Conservation (phyloP, 208 protist genomes). For the Acanthamoeba healyi region DNA sequence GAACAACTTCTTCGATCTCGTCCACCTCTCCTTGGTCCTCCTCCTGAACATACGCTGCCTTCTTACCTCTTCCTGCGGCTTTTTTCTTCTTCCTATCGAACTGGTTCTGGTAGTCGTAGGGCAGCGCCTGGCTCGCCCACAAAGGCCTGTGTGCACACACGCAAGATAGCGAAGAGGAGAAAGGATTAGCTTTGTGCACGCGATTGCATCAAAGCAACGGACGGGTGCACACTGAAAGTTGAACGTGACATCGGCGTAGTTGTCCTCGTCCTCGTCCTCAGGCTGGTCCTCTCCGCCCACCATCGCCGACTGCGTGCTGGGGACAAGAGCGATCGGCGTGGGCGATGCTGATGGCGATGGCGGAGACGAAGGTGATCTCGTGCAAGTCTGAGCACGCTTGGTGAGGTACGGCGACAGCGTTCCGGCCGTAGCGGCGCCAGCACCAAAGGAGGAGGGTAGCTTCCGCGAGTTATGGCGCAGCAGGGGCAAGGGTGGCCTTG, state of each 20-base stretch:
- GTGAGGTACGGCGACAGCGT: background rate
- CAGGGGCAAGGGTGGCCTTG: background rate
- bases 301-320: background rate
- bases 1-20: background rate
- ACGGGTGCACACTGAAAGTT: background rate
- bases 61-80: background rate
- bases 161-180: background rate
- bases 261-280: conserved; percentile 3
- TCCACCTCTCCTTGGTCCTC: background rate
- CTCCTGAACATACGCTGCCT: background rate
- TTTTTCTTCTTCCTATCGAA: conserved; percentile 29
- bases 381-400: background rate
- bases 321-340: too few species aligned
- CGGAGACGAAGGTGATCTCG: background rate
- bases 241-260: conserved; percentile 44
- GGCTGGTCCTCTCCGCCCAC: background rate
- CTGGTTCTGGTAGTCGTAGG: conserved; percentile 66
- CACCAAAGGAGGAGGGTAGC: conserved; percentile 18
- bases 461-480: background rate
- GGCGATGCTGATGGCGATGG: background rate
- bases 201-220: too few species aligned
- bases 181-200: background rate
- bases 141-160: conserved; percentile 2
- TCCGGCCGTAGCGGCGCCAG: background rate
- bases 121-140: conserved; percentile 16